Conservation (phyloP, 2,329 filamentous ascomycete genomes). For the Tolypocladium sp. region DNA sequence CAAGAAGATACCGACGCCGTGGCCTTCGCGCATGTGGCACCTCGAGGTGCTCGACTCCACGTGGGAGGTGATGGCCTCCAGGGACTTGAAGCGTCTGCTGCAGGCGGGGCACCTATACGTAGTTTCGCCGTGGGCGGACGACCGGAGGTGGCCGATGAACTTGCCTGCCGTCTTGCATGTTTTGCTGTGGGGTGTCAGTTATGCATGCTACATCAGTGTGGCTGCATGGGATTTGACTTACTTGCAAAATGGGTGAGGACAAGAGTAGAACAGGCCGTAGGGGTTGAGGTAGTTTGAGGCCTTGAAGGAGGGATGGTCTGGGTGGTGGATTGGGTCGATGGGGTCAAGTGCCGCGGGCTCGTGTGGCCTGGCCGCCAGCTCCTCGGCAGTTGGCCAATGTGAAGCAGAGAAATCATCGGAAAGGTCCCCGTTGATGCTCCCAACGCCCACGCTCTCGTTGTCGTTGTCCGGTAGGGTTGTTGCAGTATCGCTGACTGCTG, state of each 20-base stretch:
- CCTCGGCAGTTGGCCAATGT: not conserved
- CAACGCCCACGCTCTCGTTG: not conserved
- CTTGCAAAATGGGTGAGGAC: constrained; percentile 43
- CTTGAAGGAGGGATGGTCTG: constrained; percentile 36
- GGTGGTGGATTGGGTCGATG: constrained; percentile 28
- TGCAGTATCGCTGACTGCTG: not conserved
- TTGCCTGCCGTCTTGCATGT: constrained; percentile 22
- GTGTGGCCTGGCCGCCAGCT: not conserved
- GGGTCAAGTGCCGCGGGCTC: not conserved
- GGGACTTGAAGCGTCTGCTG: constrained; percentile 26
- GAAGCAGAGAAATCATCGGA: not conserved
- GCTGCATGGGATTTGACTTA: constrained; percentile 19
- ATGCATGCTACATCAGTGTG: not conserved
- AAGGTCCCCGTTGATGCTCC: not conserved
- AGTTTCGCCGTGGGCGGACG: constrained; percentile 26
- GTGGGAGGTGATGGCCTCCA: constrained; percentile 36
- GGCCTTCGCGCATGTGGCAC: constrained; percentile 33
- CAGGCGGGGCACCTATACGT: constrained; percentile 36
- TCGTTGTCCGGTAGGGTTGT: not conserved
- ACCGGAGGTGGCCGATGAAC: constrained; percentile 34
- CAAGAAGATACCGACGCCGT: constrained; percentile 22
- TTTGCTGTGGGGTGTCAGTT: constrained; percentile 21
- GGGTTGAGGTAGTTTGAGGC: constrained; percentile 34
- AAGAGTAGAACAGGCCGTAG: constrained; percentile 36
- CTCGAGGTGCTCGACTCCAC: constrained; percentile 31